Evolutionary conservation across 768 basidiomycete genomes (phyloP), one percentile per base, ranked within the genome.

Genomic region (Tephrocybe sp.): DNA sequence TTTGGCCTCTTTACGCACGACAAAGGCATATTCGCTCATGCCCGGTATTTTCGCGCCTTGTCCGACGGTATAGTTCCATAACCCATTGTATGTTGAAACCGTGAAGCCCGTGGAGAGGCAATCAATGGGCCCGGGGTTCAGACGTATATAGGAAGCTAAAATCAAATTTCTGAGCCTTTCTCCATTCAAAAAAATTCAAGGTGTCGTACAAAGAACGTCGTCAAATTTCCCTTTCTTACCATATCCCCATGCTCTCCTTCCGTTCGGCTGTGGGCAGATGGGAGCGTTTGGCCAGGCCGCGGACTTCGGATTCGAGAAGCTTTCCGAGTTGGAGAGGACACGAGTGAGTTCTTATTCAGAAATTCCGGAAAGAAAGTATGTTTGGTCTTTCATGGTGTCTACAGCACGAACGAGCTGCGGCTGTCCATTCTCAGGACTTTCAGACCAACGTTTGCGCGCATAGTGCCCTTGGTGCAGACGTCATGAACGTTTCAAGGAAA

Each of bases 171-270:
- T 51, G 6, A 51, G 37, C n/a, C n/a, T n/a, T n/a, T n/a, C n/a
- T n/a, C n/a, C n/a, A n/a, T n/a, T n/a, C n/a, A n/a, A n/a, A n/a
- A n/a, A n/a, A n/a, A n/a, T n/a, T n/a, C n/a, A n/a, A n/a, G n/a
- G n/a, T n/a, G 46, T 44, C 79, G 53, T 52, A 88, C 91, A 79
- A 41, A 95, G 64, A 62, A 95, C 97, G 8, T 79, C 68, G 22
- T 75, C 72, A 56, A 96, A 95, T 40, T 71, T 78, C 9, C 76
- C 73, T 60, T 86, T 83, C 62, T 94, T 82, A 4, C 94, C 95
- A 98, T 15, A 98, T 78, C 0, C 95, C 95, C 83, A 96, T 93
- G 65, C 90, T 93, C 62, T 98, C 95, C 15, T 75, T 76, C 51
- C 91, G 76, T 2, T 79, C 73, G 0, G 91, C 89, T 2, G 86